Percentiles rank a stretch among this genome's conserved stretches.
Evolutionary conservation across 768 basidiomycete genomes (phyloP).

Genomic region (Mycena rosella): DNA sequence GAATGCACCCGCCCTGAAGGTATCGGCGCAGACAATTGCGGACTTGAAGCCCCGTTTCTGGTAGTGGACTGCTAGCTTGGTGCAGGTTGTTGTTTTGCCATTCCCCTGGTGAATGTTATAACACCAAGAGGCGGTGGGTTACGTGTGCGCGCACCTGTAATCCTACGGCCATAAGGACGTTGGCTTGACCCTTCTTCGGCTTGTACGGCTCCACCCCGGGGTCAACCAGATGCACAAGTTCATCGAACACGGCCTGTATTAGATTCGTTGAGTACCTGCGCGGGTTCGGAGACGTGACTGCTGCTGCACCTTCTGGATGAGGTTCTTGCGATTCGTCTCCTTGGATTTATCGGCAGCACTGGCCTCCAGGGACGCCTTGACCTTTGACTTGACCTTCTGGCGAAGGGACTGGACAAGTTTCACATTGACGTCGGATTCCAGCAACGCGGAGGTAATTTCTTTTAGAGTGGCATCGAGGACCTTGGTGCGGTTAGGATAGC

Average conservation of each 20-base stretch:
- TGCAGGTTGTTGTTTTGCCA: slow-evolving; percentile 99
- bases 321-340: slow-evolving; percentile 85
- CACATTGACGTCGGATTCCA: slow-evolving; percentile 99
- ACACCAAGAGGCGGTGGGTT: background rate
- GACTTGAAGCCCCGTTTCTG: slow-evolving; percentile 97
- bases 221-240: slow-evolving; percentile 94
- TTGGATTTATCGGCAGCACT: slow-evolving; percentile 76
- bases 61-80: slow-evolving; percentile 97
- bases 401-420: slow-evolving; percentile 91
- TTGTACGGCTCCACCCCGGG: slow-evolving; percentile 96
- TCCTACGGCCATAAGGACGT: slow-evolving; percentile 98
- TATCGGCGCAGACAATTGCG: slow-evolving; percentile 98
- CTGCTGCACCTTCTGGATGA: slow-evolving; percentile 87
- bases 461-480: slow-evolving; percentile 95
- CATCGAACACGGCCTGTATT: slow-evolving; percentile 92
- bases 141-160: slow-evolving; percentile 74
- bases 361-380: slow-evolving; percentile 83
- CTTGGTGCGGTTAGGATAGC: slow-evolving; percentile 54
- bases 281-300: background rate
- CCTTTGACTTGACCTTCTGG: slow-evolving; percentile 91
- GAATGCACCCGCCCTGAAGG: slow-evolving; percentile 99
- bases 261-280: slow-evolving; percentile 7
- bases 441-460: slow-evolving; percentile 92
- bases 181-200: slow-evolving; percentile 93
- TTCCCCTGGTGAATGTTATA: slow-evolving; percentile 74